Evolutionary conservation across 306 rosid genomes (phyloP).

Genomic region (Crotalaria pallida): DNA sequence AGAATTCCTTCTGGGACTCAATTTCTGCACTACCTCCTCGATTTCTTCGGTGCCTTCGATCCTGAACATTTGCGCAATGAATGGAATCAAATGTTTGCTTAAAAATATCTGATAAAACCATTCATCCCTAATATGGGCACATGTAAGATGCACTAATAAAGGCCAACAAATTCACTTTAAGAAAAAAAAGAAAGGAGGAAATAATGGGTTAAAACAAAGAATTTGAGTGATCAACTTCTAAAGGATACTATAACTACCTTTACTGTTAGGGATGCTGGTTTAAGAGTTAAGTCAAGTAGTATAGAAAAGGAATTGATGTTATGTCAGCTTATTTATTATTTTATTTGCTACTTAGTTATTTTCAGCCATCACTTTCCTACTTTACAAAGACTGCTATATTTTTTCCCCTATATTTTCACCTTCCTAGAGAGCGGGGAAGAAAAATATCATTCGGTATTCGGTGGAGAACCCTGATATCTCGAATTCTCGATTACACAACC

Average conservation of each 20-base stretch:
- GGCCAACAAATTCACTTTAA: not conserved
- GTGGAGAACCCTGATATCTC: too few species aligned
- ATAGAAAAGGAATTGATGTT: too few species aligned
- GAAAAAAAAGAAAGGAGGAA: not conserved
- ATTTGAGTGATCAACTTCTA: not conserved
- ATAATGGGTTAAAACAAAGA: not conserved
- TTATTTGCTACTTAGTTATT: too few species aligned
- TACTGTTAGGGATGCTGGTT: too few species aligned
- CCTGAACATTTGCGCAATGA: constrained; percentile 39
- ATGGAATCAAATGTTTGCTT: not conserved
- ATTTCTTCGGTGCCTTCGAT: constrained; percentile 71
- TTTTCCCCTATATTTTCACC: too few species aligned
- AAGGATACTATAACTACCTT: not conserved
- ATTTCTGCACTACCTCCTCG: constrained; percentile 63
- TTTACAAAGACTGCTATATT: too few species aligned
- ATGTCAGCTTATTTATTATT: too few species aligned
- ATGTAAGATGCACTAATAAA: not conserved
- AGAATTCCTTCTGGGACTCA: constrained; percentile 63
- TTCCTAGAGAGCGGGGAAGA: too few species aligned
- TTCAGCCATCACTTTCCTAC: too few species aligned
- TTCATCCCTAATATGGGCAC: not conserved
- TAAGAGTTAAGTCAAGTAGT: too few species aligned
- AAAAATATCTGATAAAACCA: not conserved
- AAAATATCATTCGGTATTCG: too few species aligned
- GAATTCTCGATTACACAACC: too few species aligned